A percentile compares a stretch with the other conserved stretches of the same genome.
phyloP scores from a whole-genome alignment of 768 basidiomycete species.

The Mycena indigotica region DNA sequence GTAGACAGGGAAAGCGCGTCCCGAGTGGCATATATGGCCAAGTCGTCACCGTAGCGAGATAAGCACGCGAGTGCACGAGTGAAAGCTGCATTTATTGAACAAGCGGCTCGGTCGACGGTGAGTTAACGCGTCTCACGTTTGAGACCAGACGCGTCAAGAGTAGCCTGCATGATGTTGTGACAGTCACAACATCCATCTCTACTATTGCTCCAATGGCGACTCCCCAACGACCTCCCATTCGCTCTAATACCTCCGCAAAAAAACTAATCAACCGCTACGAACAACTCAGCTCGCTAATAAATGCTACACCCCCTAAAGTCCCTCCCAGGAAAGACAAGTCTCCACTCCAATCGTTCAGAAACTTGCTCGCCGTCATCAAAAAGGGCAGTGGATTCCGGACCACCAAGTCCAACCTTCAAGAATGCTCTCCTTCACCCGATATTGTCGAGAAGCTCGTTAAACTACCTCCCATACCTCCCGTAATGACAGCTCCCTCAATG shows the following conservation, averaged over 20 bases:
- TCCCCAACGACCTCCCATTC: neutral
- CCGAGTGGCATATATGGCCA: conserved; percentile 65
- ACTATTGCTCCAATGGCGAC: too few relatives aligned
- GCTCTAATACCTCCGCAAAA: neutral
- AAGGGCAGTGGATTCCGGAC: conserved; percentile 21
- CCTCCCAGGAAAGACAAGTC: conserved; percentile 44
- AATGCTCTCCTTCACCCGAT: conserved; percentile 26
- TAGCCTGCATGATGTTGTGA: conserved; percentile 70
- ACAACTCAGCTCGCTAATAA: conserved; percentile 10
- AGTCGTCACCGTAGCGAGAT: conserved; percentile 81
- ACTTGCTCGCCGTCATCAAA: conserved; percentile 53
- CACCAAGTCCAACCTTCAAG: conserved; percentile 38
- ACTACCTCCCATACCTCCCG: neutral
- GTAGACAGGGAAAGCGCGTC: conserved; percentile 66
- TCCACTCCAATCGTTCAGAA: conserved; percentile 64
- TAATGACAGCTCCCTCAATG: conserved; percentile 7
- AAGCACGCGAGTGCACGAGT: conserved; percentile 75
- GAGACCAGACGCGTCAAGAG: conserved; percentile 59
- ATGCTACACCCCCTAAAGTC: conserved; percentile 18
- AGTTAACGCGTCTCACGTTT: conserved; percentile 41
- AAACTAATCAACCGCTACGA: conserved; percentile 1
- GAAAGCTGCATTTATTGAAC: conserved; percentile 53
- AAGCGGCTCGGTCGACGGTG: conserved; percentile 13
- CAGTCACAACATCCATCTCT: too few relatives aligned
- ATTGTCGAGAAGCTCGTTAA: neutral